phyloP scores from a whole-genome alignment of 2,329 filamentous ascomycete species.

The Tolypocladium album region DNA sequence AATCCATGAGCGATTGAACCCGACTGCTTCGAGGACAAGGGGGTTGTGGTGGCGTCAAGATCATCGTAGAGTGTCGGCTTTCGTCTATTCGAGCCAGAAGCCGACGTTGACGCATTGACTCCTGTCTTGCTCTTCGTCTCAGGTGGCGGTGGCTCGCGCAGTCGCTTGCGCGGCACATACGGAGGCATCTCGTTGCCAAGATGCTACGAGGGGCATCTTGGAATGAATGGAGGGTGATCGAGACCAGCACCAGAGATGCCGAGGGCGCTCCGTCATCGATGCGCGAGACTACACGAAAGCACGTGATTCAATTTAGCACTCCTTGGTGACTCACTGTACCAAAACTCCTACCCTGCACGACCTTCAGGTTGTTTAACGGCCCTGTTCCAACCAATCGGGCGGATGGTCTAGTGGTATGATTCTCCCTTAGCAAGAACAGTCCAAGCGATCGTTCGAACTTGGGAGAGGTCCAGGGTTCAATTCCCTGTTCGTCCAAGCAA shows the following conservation, averaged over 20 bases:
- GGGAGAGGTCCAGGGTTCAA: conserved; percentile 23
- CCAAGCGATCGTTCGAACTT: conserved; percentile 9
- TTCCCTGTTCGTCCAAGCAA: conserved; percentile 20
- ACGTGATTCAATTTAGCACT: conserved; percentile 11
- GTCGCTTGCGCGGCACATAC: conserved; percentile 54
- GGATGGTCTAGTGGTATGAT: conserved; percentile 15
- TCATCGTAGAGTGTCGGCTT: conserved; percentile 52
- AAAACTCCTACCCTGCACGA: neutral
- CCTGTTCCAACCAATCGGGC: neutral
- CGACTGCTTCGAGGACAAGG: conserved; percentile 29
- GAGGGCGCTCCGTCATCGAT: conserved; percentile 15
- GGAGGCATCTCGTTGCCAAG: conserved; percentile 47
- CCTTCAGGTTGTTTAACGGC: neutral
- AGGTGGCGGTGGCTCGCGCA: conserved; percentile 33
- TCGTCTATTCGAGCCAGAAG: conserved; percentile 15
- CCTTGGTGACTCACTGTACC: neutral
- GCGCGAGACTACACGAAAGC: conserved; percentile 15
- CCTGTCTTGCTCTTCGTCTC: neutral
- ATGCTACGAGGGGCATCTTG: conserved; percentile 6
- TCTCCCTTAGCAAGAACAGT: conserved; percentile 18
- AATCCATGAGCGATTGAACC: conserved; percentile 32
- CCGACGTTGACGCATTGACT: conserved; percentile 11
- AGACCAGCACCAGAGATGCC: neutral
- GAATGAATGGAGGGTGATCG: neutral
- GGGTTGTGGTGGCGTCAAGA: conserved; percentile 39